phyloP scores from a whole-genome alignment of 495 filamentous ascomycete species.

The Thozetella sp. region DNA sequence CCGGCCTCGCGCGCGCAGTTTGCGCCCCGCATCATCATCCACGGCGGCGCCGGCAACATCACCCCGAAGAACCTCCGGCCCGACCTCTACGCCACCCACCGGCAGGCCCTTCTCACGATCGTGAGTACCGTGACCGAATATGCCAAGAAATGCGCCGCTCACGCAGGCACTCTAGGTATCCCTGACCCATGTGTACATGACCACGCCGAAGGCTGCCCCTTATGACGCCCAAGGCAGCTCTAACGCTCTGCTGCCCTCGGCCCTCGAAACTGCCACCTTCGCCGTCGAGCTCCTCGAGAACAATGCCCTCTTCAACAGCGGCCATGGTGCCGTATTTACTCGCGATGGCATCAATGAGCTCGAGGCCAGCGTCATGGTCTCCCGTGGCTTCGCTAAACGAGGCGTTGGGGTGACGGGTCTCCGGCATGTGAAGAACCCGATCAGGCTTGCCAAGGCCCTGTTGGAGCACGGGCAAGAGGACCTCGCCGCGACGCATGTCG shows the following conservation, averaged over 20 bases:
- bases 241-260: constrained; percentile 32
- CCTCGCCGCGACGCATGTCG: constrained; percentile 21
- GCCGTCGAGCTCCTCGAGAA: constrained; percentile 81
- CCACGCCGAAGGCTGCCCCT: constrained; percentile 13
- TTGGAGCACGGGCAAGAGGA: constrained; percentile 63
- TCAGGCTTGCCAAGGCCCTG: constrained; percentile 72
- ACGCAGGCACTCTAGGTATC: constrained; percentile 21
- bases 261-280: constrained; percentile 73
- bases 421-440: constrained; percentile 74
- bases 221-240: background rate
- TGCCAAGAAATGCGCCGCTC: background rate
- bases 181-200: constrained; percentile 35
- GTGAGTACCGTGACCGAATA: constrained; percentile 24
- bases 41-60: constrained; percentile 87
- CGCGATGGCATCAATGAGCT: constrained; percentile 81
- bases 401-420: constrained; percentile 77
- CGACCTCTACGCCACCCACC: constrained; percentile 59
- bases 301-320: constrained; percentile 83
- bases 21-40: constrained; percentile 77
- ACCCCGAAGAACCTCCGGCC: constrained; percentile 66
- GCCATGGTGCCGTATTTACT: constrained; percentile 85
- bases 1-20: constrained; percentile 4
- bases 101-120: constrained; percentile 64
- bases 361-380: constrained; percentile 90
- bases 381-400: constrained; percentile 69